Conservation (phyloP, 2,329 filamentous ascomycete genomes). For the Grosmannia serpens region DNA sequence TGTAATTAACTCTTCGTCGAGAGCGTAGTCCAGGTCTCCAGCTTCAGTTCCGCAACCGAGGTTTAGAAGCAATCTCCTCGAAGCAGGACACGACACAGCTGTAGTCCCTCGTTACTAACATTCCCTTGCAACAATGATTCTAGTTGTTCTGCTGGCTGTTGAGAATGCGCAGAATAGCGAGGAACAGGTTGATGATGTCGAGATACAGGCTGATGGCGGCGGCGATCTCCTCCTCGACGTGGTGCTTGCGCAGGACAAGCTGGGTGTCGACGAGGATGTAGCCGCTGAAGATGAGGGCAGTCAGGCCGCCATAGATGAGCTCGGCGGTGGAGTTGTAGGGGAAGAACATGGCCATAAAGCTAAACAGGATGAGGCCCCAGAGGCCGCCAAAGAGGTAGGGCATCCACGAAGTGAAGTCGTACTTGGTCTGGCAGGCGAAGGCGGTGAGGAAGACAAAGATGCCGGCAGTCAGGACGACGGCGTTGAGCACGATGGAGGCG, state of each 20-base stretch:
- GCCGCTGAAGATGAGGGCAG: slow-evolving; percentile 79
- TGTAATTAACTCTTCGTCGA: neutral
- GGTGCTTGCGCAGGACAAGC: slow-evolving; percentile 87
- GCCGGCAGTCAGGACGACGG: slow-evolving; percentile 74
- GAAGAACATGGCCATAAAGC: slow-evolving; percentile 87
- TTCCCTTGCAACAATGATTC: neutral
- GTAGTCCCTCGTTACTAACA: too few species aligned
- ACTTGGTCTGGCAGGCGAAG: slow-evolving; percentile 95
- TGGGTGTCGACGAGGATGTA: slow-evolving; percentile 97
- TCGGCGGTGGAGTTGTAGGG: slow-evolving; percentile 72
- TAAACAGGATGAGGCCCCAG: slow-evolving; percentile 84
- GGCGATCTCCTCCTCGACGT: slow-evolving; percentile 96
- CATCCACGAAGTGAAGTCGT: slow-evolving; percentile 96
- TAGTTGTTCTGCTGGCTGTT: slow-evolving; percentile 96
- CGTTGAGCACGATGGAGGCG: slow-evolving; percentile 73
- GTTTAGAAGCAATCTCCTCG: neutral
- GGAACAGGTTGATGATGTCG: slow-evolving; percentile 93
- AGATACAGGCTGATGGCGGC: slow-evolving; percentile 91
- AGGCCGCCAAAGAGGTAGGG: slow-evolving; percentile 86
- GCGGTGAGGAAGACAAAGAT: slow-evolving; percentile 70
- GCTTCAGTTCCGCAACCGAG: too few species aligned
- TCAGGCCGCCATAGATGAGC: slow-evolving; percentile 71
- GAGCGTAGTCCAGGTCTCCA: neutral
- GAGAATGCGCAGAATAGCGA: slow-evolving; percentile 87
- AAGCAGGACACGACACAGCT: too few species aligned